Evolutionary conservation across 176 grass and related monocot species (phyloP).

Genomic region (Oryza glumipatula): DNA sequence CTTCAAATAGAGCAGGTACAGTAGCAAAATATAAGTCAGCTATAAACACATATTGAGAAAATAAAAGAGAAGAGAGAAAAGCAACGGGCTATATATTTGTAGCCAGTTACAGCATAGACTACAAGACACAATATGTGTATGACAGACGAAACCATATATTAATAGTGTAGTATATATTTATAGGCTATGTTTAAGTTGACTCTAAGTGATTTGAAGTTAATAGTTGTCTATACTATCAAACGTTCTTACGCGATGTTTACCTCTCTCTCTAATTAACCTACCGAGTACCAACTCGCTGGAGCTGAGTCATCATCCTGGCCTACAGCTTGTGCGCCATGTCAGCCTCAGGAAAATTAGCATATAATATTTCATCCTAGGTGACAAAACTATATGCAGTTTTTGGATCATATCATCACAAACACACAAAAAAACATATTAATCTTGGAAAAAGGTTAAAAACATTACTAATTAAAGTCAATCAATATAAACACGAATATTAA

Average conservation of each 20-base stretch:
- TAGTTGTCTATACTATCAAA: fast-evolving
- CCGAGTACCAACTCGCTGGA: conserved; percentile 1
- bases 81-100: too few relatives aligned
- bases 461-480: neutral
- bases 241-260: neutral
- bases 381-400: neutral
- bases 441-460: neutral
- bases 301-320: neutral
- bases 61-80: too few relatives aligned
- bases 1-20: neutral
- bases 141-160: too few relatives aligned
- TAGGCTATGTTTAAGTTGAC: too few relatives aligned
- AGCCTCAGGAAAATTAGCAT: neutral
- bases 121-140: too few relatives aligned
- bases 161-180: too few relatives aligned
- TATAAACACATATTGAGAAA: too few relatives aligned
- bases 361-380: neutral
- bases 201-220: too few relatives aligned
- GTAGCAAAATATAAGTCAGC: too few relatives aligned
- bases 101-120: too few relatives aligned
- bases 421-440: neutral
- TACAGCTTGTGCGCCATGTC: neutral
- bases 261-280: neutral
- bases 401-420: neutral
- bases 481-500: neutral